Evolutionary conservation across 176 grass and related monocot species (phyloP).

Genomic region (Phragmites australis): DNA sequence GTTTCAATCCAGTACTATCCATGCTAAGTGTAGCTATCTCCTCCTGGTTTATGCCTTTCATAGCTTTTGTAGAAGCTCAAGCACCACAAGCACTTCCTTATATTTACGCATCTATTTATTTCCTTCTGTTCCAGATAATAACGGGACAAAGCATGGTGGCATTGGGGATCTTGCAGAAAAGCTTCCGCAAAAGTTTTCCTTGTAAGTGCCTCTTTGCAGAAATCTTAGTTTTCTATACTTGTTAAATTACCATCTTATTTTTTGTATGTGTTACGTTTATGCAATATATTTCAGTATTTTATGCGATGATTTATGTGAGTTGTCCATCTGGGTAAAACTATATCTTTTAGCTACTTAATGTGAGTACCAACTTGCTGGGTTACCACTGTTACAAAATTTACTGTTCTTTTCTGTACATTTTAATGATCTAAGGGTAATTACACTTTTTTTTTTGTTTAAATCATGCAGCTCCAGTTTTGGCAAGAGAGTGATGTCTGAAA

Average conservation of each 20-base stretch:
- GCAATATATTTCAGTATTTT: conserved; percentile 13
- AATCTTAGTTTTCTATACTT: conserved; percentile 2
- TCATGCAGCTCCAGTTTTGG: conserved; percentile 56
- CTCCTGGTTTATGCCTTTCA: not conserved
- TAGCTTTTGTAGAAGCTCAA: conserved; percentile 23
- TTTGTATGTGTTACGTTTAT: conserved; percentile 4
- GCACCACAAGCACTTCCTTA: not conserved
- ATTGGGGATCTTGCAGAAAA: conserved; percentile 37
- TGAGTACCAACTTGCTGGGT: not conserved
- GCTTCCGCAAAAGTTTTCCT: conserved; percentile 38
- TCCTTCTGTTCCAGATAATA: conserved; percentile 59
- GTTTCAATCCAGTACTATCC: not conserved
- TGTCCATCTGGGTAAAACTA: not conserved
- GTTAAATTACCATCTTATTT: conserved; percentile 8
- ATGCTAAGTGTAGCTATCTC: conserved; percentile 3
- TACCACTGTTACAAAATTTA: conserved; percentile 7
- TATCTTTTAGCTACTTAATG: conserved; percentile 8
- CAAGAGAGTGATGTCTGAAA: conserved; percentile 57
- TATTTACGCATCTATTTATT: conserved; percentile 25
- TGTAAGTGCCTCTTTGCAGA: conserved; percentile 39
- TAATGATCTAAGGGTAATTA: not conserved
- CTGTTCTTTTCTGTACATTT: not conserved
- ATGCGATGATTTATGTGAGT: not conserved
- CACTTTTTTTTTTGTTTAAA: conserved; percentile 30
- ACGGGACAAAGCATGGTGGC: conserved; percentile 37